Evolutionary conservation across 208 protist genomes (phyloP).

Genomic region (Acanthamoeba culbertsoni): DNA sequence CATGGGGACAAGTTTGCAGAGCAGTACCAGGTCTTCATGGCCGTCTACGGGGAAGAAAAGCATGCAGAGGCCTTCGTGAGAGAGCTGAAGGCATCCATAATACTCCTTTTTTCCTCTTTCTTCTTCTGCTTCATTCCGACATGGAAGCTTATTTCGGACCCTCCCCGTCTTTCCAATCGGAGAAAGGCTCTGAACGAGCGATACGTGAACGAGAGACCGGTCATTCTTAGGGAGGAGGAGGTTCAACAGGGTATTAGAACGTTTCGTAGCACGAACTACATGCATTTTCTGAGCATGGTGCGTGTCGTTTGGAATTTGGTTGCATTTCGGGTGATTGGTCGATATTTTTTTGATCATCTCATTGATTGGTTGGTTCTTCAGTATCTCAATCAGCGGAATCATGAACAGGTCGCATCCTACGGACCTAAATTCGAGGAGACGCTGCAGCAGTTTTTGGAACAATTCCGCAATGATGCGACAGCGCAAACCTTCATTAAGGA

Average conservation of each 20-base stretch:
- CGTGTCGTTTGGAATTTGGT: background rate
- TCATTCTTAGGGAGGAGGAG: background rate
- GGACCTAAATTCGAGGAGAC: background rate
- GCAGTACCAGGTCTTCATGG: background rate
- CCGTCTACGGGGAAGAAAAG: background rate
- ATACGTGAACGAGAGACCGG: background rate
- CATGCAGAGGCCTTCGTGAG: background rate
- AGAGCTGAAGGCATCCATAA: background rate
- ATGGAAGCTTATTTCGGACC: no score
- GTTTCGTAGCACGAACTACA: background rate
- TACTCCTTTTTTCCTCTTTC: background rate
- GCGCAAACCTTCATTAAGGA: background rate
- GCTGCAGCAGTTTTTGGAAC: background rate
- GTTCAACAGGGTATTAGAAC: background rate
- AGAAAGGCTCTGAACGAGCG: background rate
- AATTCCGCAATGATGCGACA: background rate
- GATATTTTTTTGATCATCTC: background rate
- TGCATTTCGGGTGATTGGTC: background rate
- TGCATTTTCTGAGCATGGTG: background rate
- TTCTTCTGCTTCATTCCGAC: no score
- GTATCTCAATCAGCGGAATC: background rate
- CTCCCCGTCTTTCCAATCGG: background rate
- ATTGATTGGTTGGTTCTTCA: background rate
- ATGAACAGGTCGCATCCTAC: background rate
- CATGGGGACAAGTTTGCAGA: background rate